A percentile compares a stretch with the other conserved stretches of the same genome.
Conservation (phyloP, 177 flowering plant species). For the Tripterygium wilfordii region DNA sequence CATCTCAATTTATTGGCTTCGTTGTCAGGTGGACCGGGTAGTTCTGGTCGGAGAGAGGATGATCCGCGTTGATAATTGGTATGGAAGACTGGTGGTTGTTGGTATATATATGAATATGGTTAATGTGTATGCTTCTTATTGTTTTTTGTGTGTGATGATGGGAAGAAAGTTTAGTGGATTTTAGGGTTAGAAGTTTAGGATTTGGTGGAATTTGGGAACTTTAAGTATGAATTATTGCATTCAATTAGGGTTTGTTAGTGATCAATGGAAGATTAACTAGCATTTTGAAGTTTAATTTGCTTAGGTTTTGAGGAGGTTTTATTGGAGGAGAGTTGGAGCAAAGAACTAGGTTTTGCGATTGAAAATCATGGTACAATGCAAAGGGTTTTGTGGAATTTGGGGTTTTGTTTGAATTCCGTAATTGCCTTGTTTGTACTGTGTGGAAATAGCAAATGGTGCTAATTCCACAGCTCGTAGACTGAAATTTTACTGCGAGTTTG, state of each 20-base stretch:
- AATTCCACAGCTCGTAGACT: no score
- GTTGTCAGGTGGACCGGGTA: conserved; percentile 49
- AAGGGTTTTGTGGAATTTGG: conserved; percentile 3
- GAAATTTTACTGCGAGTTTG: no score
- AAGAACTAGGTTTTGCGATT: background rate
- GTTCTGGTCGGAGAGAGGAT: conserved; percentile 56
- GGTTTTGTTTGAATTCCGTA: no score
- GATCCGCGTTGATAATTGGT: conserved; percentile 68
- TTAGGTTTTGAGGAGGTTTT: conserved; percentile 11
- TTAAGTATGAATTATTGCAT: conserved; percentile 8
- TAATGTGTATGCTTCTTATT: conserved; percentile 8
- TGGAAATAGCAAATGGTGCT: no score
- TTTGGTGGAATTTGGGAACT: conserved; percentile 5
- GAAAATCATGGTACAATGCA: background rate
- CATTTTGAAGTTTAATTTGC: conserved; percentile 16
- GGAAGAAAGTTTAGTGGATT: conserved; percentile 8
- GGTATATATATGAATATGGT: conserved; percentile 11
- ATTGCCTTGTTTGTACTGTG: no score
- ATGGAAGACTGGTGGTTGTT: conserved; percentile 1
- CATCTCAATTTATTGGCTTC: conserved; percentile 85
- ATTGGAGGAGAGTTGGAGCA: conserved; percentile 6
- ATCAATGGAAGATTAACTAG: conserved; percentile 14
- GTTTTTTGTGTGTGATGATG: conserved; percentile 13
- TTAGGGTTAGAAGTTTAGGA: conserved; percentile 23
- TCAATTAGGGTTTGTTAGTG: conserved; percentile 15